Base-by-base conservation (phyloP, 495 filamentous ascomycete species). In the Aspergillus incahuasiensis region DNA sequence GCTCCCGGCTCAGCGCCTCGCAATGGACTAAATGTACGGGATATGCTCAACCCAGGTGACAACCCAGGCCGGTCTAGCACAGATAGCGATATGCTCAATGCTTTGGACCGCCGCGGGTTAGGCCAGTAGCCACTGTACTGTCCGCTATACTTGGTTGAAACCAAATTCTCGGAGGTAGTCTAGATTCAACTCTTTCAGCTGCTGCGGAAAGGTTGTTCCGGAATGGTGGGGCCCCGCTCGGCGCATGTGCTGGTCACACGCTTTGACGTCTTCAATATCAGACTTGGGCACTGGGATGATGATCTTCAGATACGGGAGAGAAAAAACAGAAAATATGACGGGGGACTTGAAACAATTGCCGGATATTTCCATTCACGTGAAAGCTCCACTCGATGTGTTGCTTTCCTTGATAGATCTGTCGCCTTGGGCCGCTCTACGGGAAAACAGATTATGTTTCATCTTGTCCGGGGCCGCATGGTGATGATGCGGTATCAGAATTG, bases 51-150 rank as follows among this genome's bases (percentile, higher is more conserved):
- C 48, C 72, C 71, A 0, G 69, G 73, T 35, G 75, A 71, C 55
- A 67, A 68, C 34, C 68, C 71, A 40, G 77, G 72, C n/a, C 73
- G 78, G 15, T 78, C 77, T 38, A 79, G 72, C 54, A 76, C 78
- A 15, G 80, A 83, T 57, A 82, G 73, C 52, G 74, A 79, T 55
- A 83, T 83, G 80, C 68, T 83, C 43, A 79, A 81, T 61, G 74
- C 76, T 38, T 60, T 82, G 54, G 79, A 80, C 56, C 74, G 77
- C 30, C 74, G 73, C 20, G 73, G 70, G 5, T 64, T 67, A 34
- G 63, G 62, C 38, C 62, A 71, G 56, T 62, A 61, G 52, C 21
- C 13, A 22, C 4, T 43, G 3, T 15, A 15, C 21, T 21, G 7
- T 12, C 13, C 57, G 28, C 39, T 51, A n/a, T n/a, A 12, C 12